Conservation (phyloP, 768 basidiomycete species). For the Fibroporia radiculosa region DNA sequence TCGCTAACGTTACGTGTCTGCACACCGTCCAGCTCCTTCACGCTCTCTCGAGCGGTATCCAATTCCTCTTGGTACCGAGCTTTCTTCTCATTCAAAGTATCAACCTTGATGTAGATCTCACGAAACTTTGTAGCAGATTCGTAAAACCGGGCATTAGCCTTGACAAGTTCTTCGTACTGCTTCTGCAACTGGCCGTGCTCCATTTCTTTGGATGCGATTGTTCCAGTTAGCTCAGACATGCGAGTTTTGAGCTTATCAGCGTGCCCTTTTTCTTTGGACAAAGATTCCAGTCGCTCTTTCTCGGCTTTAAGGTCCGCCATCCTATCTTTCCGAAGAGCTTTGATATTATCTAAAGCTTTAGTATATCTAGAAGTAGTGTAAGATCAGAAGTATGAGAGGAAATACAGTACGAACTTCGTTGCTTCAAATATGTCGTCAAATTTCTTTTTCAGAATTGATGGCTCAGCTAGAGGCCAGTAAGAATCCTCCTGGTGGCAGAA, state of each 20-base stretch:
- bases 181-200: slow-evolving; percentile 67
- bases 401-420: slow-evolving; percentile 55
- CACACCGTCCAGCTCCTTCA: slow-evolving; percentile 37
- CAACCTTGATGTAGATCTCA: slow-evolving; percentile 69
- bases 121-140: slow-evolving; percentile 81
- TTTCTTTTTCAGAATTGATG: slow-evolving; percentile 90
- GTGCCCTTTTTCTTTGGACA: slow-evolving; percentile 77
- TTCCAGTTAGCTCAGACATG: slow-evolving; percentile 49
- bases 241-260: slow-evolving; percentile 75
- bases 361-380: slow-evolving; percentile 65
- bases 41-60: slow-evolving; percentile 50
- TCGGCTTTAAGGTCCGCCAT: slow-evolving; percentile 88
- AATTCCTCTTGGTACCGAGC: slow-evolving; percentile 54
- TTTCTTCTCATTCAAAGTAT: slow-evolving; percentile 55
- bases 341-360: slow-evolving; percentile 92
- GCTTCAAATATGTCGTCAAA: slow-evolving; percentile 99
- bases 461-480: slow-evolving; percentile 94
- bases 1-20: neutral
- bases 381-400: neutral
- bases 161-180: slow-evolving; percentile 55
- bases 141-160: slow-evolving; percentile 71
- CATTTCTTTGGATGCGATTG: slow-evolving; percentile 62
- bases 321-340: slow-evolving; percentile 82
- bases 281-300: slow-evolving; percentile 72
- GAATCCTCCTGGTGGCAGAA: slow-evolving; percentile 99